Conservation (phyloP, 2,329 filamentous ascomycete species). For the Zymoseptoria pseudotritici region DNA sequence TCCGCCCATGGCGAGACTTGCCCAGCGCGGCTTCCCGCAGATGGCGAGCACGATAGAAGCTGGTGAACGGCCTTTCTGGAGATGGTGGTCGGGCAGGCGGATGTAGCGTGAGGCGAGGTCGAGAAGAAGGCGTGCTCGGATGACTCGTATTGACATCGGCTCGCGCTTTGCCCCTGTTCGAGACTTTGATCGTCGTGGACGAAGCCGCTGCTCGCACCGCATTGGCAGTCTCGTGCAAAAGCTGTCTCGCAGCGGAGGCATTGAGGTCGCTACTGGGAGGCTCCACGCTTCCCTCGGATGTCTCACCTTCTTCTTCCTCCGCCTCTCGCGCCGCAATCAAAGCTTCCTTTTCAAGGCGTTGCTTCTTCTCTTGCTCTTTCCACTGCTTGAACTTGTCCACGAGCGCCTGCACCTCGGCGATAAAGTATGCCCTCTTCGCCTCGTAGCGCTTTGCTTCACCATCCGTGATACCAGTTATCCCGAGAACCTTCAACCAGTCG, state of each 20-base stretch:
- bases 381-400: constrained; percentile 82
- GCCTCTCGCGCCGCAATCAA: constrained; percentile 44
- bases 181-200: constrained; percentile 19
- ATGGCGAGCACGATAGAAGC: constrained; percentile 76
- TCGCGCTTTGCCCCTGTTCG: constrained; percentile 29
- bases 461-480: constrained; percentile 77
- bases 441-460: constrained; percentile 80
- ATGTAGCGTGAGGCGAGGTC: constrained; percentile 8
- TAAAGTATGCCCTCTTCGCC: constrained; percentile 75
- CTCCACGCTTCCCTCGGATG: constrained; percentile 35
- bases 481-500: constrained; percentile 90
- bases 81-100: constrained; percentile 23
- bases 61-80: constrained; percentile 53
- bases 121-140: constrained; percentile 1
- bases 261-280: constrained; percentile 65
- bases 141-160: constrained; percentile 11
- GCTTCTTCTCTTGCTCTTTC: constrained; percentile 81
- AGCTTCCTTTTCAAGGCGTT: constrained; percentile 69
- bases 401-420: constrained; percentile 71
- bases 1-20: constrained; percentile 61
- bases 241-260: constrained; percentile 63
- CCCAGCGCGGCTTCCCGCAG: constrained; percentile 74
- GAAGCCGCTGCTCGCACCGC: constrained; percentile 34
- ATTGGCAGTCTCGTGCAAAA: constrained; percentile 62
- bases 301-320: constrained; percentile 33